Evolutionary conservation across 208 protist genomes (phyloP).

Genomic region (Herpetomonas samuelpessoai): DNA sequence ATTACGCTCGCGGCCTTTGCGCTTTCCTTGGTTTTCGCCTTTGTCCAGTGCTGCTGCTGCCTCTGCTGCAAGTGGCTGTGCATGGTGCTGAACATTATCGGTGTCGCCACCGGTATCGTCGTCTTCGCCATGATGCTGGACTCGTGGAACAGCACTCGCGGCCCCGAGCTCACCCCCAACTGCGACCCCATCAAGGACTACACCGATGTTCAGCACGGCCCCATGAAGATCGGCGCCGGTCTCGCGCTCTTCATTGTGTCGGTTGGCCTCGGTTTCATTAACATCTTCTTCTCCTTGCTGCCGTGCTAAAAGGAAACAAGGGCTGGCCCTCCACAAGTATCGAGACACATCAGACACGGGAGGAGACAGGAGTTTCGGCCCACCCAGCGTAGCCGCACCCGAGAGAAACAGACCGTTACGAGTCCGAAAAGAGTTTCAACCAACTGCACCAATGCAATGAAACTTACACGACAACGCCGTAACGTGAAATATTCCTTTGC

Average conservation of each 20-base stretch:
- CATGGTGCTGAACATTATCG: slow-evolving; percentile 9
- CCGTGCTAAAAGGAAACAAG: slow-evolving; percentile 17
- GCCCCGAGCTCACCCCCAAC: background rate
- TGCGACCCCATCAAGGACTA: slow-evolving; percentile 3
- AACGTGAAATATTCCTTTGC: too few relatives aligned
- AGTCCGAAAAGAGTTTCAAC: too few relatives aligned
- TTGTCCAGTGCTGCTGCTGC: slow-evolving; percentile 24
- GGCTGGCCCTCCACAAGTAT: too few relatives aligned
- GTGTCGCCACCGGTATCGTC: slow-evolving; percentile 13
- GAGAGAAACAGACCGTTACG: too few relatives aligned
- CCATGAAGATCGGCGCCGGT: slow-evolving; percentile 19
- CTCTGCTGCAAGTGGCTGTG: slow-evolving; percentile 19
- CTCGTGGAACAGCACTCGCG: slow-evolving; percentile 6
- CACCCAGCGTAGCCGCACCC: too few relatives aligned
- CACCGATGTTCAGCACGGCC: background rate
- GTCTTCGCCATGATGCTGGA: slow-evolving; percentile 28
- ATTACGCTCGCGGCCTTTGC: slow-evolving; percentile 10
- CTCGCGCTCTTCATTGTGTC: slow-evolving; percentile 24
- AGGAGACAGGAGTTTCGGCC: too few relatives aligned
- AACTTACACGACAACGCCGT: too few relatives aligned
- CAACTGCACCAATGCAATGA: too few relatives aligned
- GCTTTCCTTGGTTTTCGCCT: slow-evolving; percentile 7
- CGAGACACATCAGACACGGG: too few relatives aligned
- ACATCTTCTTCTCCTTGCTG: slow-evolving; percentile 19
- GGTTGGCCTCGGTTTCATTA: slow-evolving; percentile 20